A percentile compares a stretch with the other conserved stretches of the same genome.
phyloP scores from a whole-genome alignment of 495 filamentous ascomycete genomes.

The Letharia lupina region DNA sequence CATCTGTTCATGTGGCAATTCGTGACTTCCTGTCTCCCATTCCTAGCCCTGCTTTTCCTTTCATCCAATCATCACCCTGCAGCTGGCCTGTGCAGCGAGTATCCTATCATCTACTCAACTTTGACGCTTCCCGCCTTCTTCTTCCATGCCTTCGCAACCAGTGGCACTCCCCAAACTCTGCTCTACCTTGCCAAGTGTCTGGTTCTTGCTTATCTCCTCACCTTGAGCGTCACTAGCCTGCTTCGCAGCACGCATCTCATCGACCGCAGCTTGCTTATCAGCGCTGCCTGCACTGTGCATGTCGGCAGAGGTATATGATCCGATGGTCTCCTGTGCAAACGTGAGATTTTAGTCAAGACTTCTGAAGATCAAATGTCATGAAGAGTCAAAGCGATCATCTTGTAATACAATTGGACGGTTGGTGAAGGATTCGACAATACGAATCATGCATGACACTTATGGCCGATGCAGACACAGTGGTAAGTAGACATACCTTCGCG shows the following conservation, averaged over 20 bases:
- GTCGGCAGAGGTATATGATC: constrained; percentile 24
- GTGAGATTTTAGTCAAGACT: not conserved
- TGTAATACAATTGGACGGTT: too few species aligned
- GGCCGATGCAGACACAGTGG: not conserved
- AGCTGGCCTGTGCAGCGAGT: not conserved
- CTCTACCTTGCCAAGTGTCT: constrained; percentile 22
- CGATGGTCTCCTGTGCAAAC: constrained; percentile 19
- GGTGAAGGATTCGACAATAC: not conserved
- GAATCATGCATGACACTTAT: too few species aligned
- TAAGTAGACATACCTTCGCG: constrained; percentile 18
- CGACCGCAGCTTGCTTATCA: constrained; percentile 24
- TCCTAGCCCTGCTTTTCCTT: too few species aligned
- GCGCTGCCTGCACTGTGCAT: constrained; percentile 20
- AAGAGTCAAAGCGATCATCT: not conserved
- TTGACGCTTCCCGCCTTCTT: constrained; percentile 23
- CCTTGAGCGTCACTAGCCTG: constrained; percentile 17
- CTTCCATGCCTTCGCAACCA: constrained; percentile 26
- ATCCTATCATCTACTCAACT: not conserved
- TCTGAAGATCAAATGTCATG: not conserved
- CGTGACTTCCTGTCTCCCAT: not conserved
- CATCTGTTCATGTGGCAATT: not conserved
- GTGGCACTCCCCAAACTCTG: constrained; percentile 21
- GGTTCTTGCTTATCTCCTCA: constrained; percentile 20
- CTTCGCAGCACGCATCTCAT: constrained; percentile 25
- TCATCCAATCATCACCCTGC: not conserved